Base-by-base conservation (phyloP, 345 rosid species). In the Hibiscus tridactylites region DNA sequence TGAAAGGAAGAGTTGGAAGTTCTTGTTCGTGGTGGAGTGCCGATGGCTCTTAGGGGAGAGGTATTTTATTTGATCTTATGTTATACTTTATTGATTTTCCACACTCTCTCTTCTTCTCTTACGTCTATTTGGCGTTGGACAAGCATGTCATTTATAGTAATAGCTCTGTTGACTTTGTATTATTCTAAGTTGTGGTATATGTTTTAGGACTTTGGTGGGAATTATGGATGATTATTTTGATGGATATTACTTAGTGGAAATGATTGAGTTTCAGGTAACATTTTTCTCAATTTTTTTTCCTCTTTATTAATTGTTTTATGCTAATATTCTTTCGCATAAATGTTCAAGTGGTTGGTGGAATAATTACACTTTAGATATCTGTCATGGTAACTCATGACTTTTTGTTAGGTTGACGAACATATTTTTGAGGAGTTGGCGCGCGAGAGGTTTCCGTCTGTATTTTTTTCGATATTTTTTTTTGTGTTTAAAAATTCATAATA, bases 41-140 rank as follows among this genome's bases (percentile, higher is more conserved):
- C 99, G 52, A 92, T 96, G 97, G 94, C 97, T 63, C 86, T 96
- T 59, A 86, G 99, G 79, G 99, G 99, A 75, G 99, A 96, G 98
- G 99, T 96, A 81, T 33, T 26, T 62, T 65, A 10, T 71, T 62
- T 62, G 61, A 68, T 76, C 16, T 68, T 72, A 39, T 75, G 50
- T 31, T 33, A 26, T 50, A 56, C 11, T 31, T 35, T 17, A 24
- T 75, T 50, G n/a, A 61, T 61, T 33, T 66, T 53, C 65, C 68
- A 19, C 17, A 65, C 19, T 11, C 62, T 58, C 13, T 17, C 33
- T 21, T 68, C 68, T 73, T 17, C 44, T 46, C n/a, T 68, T 21
- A 37, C 17, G 59, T 52, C 44, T 73, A 42, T 71, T 46, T 71
- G 68, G 13, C 15, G 61, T 12, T 15, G 8, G 49, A 58, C 17